Conservation (phyloP, 768 basidiomycete genomes). For the Naganishia friedmannii region DNA sequence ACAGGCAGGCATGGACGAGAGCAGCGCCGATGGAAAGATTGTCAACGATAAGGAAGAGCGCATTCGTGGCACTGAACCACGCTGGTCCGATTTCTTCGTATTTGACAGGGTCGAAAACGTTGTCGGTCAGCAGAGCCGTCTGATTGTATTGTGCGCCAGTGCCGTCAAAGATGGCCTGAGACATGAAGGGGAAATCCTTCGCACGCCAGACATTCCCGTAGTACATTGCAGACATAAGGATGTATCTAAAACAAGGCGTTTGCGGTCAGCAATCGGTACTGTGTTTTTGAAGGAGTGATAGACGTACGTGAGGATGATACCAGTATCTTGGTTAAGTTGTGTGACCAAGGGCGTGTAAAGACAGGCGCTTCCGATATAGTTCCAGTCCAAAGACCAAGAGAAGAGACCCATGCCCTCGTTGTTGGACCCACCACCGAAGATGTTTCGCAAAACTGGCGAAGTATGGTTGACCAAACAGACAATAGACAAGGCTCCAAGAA, state of each 20-base stretch:
- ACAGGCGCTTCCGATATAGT: constrained; percentile 38
- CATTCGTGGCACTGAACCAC: constrained; percentile 36
- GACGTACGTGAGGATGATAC: constrained; percentile 24
- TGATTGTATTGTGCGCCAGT: constrained; percentile 58
- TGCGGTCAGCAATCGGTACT: too few species aligned
- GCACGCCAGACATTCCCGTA: constrained; percentile 48
- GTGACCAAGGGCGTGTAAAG: constrained; percentile 49
- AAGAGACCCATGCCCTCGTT: constrained; percentile 51
- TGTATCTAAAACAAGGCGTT: constrained; percentile 24
- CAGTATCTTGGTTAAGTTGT: constrained; percentile 37
- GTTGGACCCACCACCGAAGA: constrained; percentile 53
- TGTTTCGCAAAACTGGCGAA: constrained; percentile 49
- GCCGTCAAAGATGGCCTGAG: constrained; percentile 53
- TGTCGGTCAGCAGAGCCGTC: constrained; percentile 54
- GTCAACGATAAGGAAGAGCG: constrained; percentile 32
- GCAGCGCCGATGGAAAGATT: constrained; percentile 46
- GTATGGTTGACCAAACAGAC: constrained; percentile 51
- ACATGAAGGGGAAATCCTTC: constrained; percentile 50
- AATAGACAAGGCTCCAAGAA: constrained; percentile 47
- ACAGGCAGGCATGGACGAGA: constrained; percentile 31
- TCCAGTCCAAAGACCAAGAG: constrained; percentile 31
- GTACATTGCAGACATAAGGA: constrained; percentile 41
- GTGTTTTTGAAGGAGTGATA: too few species aligned
- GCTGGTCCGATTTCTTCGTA: constrained; percentile 52
- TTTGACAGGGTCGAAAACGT: constrained; percentile 55